These are phyloP conservation scores for Pseudocercospora fijiensis DNA, from an alignment of 2,329 filamentous ascomycete species.

Conservation along the genomic window DNA sequence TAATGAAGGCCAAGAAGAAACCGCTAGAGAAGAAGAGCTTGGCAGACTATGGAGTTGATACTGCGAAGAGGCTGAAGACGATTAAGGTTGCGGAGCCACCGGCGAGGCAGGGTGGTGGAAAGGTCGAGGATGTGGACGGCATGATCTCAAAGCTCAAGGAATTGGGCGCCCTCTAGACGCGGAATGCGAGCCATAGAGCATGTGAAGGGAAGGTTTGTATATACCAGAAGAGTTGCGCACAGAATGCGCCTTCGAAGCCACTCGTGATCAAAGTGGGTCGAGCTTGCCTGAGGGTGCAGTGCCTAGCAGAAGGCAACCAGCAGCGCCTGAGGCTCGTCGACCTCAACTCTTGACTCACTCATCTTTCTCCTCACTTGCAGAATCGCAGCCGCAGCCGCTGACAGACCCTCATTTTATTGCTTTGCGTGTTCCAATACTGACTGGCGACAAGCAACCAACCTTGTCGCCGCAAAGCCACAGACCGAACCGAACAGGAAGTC, in stretches of 20 bases:
- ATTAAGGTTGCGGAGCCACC: slow-evolving; percentile 88
- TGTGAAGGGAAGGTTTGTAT: slow-evolving; percentile 12
- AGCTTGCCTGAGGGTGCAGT: slow-evolving; percentile 13
- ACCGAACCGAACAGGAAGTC: background rate
- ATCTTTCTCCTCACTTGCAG: background rate
- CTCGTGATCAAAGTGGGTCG: background rate
- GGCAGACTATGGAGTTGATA: slow-evolving; percentile 75
- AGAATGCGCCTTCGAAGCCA: background rate
- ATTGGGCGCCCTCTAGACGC: slow-evolving; percentile 74
- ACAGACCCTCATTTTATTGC: background rate
- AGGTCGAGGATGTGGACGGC: slow-evolving; percentile 97
- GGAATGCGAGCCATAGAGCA: background rate
- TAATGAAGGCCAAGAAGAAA: slow-evolving; percentile 99
- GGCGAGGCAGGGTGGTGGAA: slow-evolving; percentile 84
- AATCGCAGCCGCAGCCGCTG: background rate
- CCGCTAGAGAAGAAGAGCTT: slow-evolving; percentile 88
- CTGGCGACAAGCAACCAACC: background rate
- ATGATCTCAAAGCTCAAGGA: slow-evolving; percentile 93
- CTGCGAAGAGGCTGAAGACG: slow-evolving; percentile 76
- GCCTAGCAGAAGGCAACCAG: slow-evolving; percentile 8
- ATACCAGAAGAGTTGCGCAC: slow-evolving; percentile 8
- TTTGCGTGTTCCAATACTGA: too few species aligned
- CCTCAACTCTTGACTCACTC: background rate
- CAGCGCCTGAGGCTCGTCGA: background rate
- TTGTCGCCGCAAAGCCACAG: background rate